These are phyloP conservation scores for Colletotrichum nymphaeae DNA, from an alignment of 2,329 filamentous ascomycete genomes.

Conservation along the genomic window DNA sequence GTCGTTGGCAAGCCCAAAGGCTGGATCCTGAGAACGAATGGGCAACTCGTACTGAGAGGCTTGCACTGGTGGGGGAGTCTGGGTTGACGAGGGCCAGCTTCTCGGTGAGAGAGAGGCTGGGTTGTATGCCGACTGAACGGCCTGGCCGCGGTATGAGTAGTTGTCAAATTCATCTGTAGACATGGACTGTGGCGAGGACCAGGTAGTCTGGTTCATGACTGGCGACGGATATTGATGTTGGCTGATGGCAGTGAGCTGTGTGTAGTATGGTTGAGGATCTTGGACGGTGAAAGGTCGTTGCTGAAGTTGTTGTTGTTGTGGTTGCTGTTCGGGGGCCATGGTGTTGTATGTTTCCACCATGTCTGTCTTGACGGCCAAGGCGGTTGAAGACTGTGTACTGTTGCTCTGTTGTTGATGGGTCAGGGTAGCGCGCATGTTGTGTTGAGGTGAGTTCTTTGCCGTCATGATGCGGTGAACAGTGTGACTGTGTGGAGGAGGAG, in stretches of 20 bases:
- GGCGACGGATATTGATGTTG: constrained; percentile 21
- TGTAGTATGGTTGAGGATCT: constrained; percentile 32
- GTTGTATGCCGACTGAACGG: constrained; percentile 43
- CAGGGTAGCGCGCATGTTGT: constrained; percentile 6
- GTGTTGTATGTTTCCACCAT: constrained; percentile 18
- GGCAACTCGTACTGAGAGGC: constrained; percentile 17
- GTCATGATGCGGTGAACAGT: constrained; percentile 10
- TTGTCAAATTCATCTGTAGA: constrained; percentile 51
- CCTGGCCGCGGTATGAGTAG: constrained; percentile 48
- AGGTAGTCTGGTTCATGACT: constrained; percentile 35
- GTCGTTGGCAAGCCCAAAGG: constrained; percentile 3
- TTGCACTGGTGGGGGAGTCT: constrained; percentile 5
- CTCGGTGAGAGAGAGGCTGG: constrained; percentile 46
- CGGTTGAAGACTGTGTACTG: constrained; percentile 13
- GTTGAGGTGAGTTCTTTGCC: constrained; percentile 6
- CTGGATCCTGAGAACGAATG: constrained; percentile 20
- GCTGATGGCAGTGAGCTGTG: constrained; percentile 28
- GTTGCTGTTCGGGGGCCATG: constrained; percentile 17
- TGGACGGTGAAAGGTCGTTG: constrained; percentile 6
- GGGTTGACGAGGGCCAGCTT: constrained; percentile 43
- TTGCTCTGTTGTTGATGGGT: neutral
- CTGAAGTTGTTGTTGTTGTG: neutral
- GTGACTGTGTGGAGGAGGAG: neutral
- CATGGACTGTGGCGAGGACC: constrained; percentile 50
- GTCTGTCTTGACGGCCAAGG: constrained; percentile 13